Percentiles rank a stretch among this genome's conserved stretches.
phyloP scores from a whole-genome alignment of 495 filamentous ascomycete species.

The Lindgomyces ingoldianus region DNA sequence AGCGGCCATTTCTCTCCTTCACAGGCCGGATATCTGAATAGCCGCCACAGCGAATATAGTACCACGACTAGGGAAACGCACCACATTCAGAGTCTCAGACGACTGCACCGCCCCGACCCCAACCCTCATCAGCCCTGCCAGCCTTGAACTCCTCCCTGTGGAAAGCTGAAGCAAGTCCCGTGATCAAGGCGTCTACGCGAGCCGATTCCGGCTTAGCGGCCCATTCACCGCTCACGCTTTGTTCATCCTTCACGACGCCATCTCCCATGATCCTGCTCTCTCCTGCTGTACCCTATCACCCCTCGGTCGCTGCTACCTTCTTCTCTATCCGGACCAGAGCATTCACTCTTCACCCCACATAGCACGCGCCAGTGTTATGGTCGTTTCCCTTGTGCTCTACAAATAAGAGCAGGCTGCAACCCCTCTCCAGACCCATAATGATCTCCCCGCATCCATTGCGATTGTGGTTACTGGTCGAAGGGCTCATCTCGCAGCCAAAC shows the following conservation, averaged over 20 bases:
- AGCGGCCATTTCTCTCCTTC: no score
- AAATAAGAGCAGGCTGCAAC: no score
- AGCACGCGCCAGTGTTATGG: neutral
- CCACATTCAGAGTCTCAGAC: no score
- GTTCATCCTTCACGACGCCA: neutral
- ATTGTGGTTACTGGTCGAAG: constrained; percentile 15
- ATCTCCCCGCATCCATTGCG: constrained; percentile 14
- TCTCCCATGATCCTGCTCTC: neutral
- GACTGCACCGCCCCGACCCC: neutral
- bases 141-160: neutral
- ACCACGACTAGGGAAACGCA: no score
- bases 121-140: neutral
- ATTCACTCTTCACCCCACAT: neutral
- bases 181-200: neutral
- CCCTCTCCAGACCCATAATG: constrained; percentile 4
- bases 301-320: neutral
- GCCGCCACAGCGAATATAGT: neutral
- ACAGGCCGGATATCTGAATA: neutral
- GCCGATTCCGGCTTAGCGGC: neutral
- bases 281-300: constrained; percentile 1
- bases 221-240: neutral
- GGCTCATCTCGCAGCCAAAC: neutral
- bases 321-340: neutral
- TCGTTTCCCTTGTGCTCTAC: neutral
- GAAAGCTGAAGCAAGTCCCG: neutral